Base-by-base conservation (phyloP, 2,329 filamentous ascomycete genomes). In the Pestalotiopsis fici region DNA sequence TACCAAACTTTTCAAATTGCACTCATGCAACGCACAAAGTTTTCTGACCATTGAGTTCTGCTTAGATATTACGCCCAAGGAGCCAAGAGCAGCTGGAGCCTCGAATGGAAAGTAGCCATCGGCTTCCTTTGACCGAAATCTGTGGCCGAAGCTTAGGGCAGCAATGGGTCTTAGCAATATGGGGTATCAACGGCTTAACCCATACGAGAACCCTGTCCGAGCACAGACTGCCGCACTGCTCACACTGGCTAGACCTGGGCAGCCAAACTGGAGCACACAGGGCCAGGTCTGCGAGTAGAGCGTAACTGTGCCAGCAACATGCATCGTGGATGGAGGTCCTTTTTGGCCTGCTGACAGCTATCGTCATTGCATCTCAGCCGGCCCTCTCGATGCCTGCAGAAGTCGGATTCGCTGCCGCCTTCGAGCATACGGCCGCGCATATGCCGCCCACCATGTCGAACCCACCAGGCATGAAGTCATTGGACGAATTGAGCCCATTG, bases 161-260 rank as follows among this genome's bases (percentile, higher is more conserved):
- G 59, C 37, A 50, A 62, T 62, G 15, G 59, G 37, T 47, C 39
- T 47, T 62, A 62, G 59, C 59, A 25, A 13, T 62, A 62, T 62
- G 59, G 59, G 59, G 59, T 62, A 62, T 62, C 59, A 50, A 47
- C 59, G 59, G 59, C 59, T 62, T 50, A 62, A 62, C 35, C 59
- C 37, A 62, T 31, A 62, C n/a, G 37, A 47, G 25, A 43, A 43
- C 59, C 59, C 59, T 62, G 59, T 35, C 12, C 57, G 4, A 35
- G 31, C 57, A 31, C 57, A 35, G 27, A 60, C 31, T n/a, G 15
- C 35, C 59, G 59, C 59, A 47, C 21, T 62, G 57, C 57, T 21
- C 57, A 31, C 57, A 21, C 28, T 60, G 25, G 25, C 57, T 35
- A 31, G 31, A 50, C 43, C 27, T 60, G 15, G 25, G 57, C 25